Base-by-base conservation (phyloP, 2,329 filamentous ascomycete species). In the Colletotrichum viniferum region DNA sequence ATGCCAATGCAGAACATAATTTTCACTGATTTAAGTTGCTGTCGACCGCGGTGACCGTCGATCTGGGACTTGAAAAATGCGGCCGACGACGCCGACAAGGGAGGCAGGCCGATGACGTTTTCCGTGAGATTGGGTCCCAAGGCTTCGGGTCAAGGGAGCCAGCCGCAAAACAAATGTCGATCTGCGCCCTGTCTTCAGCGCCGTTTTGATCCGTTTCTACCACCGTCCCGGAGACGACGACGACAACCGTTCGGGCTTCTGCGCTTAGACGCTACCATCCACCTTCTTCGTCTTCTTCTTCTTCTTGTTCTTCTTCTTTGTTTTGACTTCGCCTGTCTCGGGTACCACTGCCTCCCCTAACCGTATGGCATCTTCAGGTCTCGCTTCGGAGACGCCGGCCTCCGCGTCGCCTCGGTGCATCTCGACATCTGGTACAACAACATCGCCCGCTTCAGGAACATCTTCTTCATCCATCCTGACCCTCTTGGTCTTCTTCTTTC, bases 401-500 rank as follows among this genome's bases (percentile, higher is more conserved):
- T 30, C 43, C 12, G 67, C 68, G 5, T 71, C 43, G 7, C 24
- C 68, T n/a, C 56, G 58, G 21, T 63, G 58, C 52, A 43, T 66
- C 30, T 64, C 69, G 7, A 56, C 72, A 28, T 38, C 60, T 6
- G 26, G 12, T 36, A 26, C 36, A 21, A 66, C 21, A 13, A 32
- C 32, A 4, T 26, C n/a, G 28, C 74, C 69, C 34, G 48, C n/a
- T 56, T 65, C 63, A n/a, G 43, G 43, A 52, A 52, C 36, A n/a
- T 32, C n/a, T 61, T 28, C 73, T 64, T 78, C 78, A 65, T 75
- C 78, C 56, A 76, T 48, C 36, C 70, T 77, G 32, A 78, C 77
- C 77, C 64, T 73, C 63, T 60, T 52, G 10, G 3, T 60, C 66
- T 82, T 81, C 79, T 86, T 86, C 71, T 82, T 81, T 79, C 82